A percentile compares a stretch with the other conserved stretches of the same genome.
phyloP scores from a whole-genome alignment of 371 early-diverging fungal species.

The Rhizopus microsporus region DNA sequence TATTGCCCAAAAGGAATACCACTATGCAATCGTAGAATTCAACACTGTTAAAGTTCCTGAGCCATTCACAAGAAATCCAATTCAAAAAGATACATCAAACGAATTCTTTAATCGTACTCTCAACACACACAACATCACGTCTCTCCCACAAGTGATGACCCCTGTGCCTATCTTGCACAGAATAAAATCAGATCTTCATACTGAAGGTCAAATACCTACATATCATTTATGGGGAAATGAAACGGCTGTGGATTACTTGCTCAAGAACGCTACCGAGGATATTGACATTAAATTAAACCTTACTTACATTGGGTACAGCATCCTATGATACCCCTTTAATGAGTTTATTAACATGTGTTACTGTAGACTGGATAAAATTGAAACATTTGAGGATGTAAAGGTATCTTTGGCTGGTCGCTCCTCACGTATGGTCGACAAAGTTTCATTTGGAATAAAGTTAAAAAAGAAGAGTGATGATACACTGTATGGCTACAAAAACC shows the following conservation, averaged over 20 bases:
- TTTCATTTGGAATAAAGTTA: slow-evolving; percentile 24
- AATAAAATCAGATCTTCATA: slow-evolving; percentile 17
- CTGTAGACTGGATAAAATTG: slow-evolving; percentile 4
- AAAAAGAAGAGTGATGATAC: slow-evolving; percentile 9
- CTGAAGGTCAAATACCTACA: slow-evolving; percentile 32
- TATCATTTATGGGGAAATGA: slow-evolving; percentile 26
- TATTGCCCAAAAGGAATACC: slow-evolving; percentile 12
- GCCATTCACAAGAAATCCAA: slow-evolving; percentile 15
- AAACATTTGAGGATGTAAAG: slow-evolving; percentile 19
- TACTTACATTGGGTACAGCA: slow-evolving; percentile 29
- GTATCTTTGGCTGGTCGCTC: slow-evolving; percentile 30
- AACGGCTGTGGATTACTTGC: slow-evolving; percentile 18
- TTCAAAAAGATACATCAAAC: slow-evolving; percentile 10
- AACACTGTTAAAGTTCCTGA: slow-evolving; percentile 11
- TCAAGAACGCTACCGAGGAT: slow-evolving; percentile 19
- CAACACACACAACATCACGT: slow-evolving; percentile 1
- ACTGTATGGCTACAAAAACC: slow-evolving; percentile 44
- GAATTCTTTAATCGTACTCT: slow-evolving; percentile 26
- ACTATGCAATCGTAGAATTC: slow-evolving; percentile 13
- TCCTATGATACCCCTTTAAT: neutral
- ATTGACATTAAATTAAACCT: slow-evolving; percentile 18
- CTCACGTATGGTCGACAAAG: slow-evolving; percentile 22
- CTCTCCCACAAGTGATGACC: slow-evolving; percentile 11
- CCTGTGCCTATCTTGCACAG: slow-evolving; percentile 10
- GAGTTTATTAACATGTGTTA: neutral